Base-by-base conservation (phyloP, 2,329 filamentous ascomycete species). In the Penicillium hesseltinei region DNA sequence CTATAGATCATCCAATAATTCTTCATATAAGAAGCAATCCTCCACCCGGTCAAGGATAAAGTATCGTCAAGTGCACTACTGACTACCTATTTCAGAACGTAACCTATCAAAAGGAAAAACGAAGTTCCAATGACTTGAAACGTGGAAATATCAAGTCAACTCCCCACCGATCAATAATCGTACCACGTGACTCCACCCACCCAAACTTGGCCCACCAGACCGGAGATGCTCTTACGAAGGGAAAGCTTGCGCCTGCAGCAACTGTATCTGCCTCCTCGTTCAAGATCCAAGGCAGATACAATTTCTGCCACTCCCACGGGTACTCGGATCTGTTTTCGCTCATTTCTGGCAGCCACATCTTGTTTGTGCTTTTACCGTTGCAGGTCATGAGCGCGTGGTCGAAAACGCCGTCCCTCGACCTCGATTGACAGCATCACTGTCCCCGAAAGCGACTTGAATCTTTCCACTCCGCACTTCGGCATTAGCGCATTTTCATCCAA, bases 331-430 rank as follows among this genome's bases (percentile, higher is more conserved):
- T 36, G 23, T 25, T 27, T 29, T 46, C 52, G 35, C 45, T 58
- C 56, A 42, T 56, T 45, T 40, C 21, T 39, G 40, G 15, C 45
- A 13, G 23, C 36, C 35, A 40, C n/a, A 46, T 51, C n/a, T 33
- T 56, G 19, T 47, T 49, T 36, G 23, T 40, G 40, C 56, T 54
- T 45, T 45, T 36, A 46, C 46, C 46, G 40, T 35, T 53, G 54
- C 51, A 51, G 56, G 56, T 58, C 56, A 58, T 58, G 56, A 56
- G 56, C 56, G 55, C 23, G 56, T 51, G 39, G 49, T 48, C 38
- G 55, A 44, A 40, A 35, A 58, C 56, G 46, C 52, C 56, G 56
- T 58, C 46, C 51, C 56, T 58, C 52, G 56, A 56, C 35, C 56
- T 58, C 46, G 40, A 58, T 51, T 58, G 56, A 55, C 45, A 52